Conservation (phyloP, 2,329 filamentous ascomycete genomes). For the Cercospora citrullina region DNA sequence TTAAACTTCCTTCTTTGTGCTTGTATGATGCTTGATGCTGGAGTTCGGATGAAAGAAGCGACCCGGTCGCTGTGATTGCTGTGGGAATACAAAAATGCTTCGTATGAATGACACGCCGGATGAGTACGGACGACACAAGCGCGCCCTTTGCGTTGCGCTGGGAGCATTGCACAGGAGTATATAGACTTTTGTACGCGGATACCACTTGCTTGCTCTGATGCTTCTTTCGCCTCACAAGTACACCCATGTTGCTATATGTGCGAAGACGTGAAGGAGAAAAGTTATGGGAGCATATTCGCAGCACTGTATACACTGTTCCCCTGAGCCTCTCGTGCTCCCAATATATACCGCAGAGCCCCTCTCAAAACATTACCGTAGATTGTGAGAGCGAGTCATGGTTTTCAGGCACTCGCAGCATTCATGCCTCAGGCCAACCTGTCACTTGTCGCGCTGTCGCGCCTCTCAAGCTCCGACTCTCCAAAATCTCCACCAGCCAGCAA, state of each 20-base stretch:
- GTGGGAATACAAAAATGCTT: slow-evolving; percentile 5
- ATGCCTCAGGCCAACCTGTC: not conserved
- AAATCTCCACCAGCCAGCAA: not conserved
- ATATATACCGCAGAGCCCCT: not conserved
- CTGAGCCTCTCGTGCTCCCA: not conserved
- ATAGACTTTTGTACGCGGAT: slow-evolving; percentile 16
- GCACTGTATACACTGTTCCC: not conserved
- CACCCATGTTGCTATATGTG: not conserved
- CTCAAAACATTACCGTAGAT: too few species aligned
- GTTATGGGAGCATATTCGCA: not conserved
- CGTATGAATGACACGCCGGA: slow-evolving; percentile 14
- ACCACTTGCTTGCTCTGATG: slow-evolving; percentile 14
- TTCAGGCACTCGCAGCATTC: not conserved
- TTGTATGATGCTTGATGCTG: not conserved
- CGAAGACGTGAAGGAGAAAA: not conserved
- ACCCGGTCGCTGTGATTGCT: not conserved
- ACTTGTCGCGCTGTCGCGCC: not conserved
- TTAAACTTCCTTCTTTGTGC: slow-evolving; percentile 35
- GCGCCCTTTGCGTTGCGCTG: slow-evolving; percentile 9
- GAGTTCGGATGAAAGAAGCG: slow-evolving; percentile 8
- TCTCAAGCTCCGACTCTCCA: not conserved
- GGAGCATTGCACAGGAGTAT: slow-evolving; percentile 16
- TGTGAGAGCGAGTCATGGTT: not conserved
- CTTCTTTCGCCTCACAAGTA: not conserved
- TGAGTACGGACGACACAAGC: slow-evolving; percentile 14